Evolutionary conservation across 352 stramenopile genomes (phyloP).

Genomic region (Globisporangium perplexum): DNA sequence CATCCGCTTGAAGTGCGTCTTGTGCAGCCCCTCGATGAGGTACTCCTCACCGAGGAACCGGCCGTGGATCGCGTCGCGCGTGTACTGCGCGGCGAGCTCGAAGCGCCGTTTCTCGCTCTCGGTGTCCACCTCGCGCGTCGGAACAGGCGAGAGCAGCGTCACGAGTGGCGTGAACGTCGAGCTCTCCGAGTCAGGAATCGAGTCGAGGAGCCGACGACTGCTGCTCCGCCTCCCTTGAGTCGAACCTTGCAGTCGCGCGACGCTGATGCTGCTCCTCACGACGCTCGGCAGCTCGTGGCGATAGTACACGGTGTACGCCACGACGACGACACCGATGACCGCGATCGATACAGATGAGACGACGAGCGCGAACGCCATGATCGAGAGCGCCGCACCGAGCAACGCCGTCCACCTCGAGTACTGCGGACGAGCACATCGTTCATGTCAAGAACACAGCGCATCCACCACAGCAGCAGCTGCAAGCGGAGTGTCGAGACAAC

Average conservation of each 20-base stretch:
- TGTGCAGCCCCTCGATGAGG: constrained; percentile 34
- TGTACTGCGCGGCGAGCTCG: constrained; percentile 39
- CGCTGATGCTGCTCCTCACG: constrained; percentile 4
- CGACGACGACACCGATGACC: constrained; percentile 14
- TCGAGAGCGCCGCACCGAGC: constrained; percentile 31
- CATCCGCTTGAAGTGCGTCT: constrained; percentile 40
- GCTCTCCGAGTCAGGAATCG: constrained; percentile 5
- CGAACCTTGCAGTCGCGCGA: not conserved
- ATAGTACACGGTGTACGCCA: constrained; percentile 25
- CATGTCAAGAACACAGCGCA: not conserved
- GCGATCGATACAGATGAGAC: constrained; percentile 35
- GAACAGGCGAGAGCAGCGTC: constrained; percentile 6
- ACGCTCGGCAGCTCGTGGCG: constrained; percentile 19
- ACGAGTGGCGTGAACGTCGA: constrained; percentile 1
- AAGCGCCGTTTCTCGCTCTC: constrained; percentile 18
- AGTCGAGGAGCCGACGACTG: constrained; percentile 7
- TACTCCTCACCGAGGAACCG: constrained; percentile 47
- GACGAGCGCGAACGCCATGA: constrained; percentile 36
- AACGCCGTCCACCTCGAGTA: constrained; percentile 51
- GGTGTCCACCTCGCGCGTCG: constrained; percentile 2
- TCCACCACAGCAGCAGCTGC: no score
- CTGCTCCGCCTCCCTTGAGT: constrained; percentile 1
- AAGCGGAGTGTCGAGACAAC: not conserved
- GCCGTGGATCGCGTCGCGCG: constrained; percentile 37
- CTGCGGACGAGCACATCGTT: constrained; percentile 10